phyloP scores from a whole-genome alignment of 495 filamentous ascomycete species.

The Penicillium dipodomyicola region DNA sequence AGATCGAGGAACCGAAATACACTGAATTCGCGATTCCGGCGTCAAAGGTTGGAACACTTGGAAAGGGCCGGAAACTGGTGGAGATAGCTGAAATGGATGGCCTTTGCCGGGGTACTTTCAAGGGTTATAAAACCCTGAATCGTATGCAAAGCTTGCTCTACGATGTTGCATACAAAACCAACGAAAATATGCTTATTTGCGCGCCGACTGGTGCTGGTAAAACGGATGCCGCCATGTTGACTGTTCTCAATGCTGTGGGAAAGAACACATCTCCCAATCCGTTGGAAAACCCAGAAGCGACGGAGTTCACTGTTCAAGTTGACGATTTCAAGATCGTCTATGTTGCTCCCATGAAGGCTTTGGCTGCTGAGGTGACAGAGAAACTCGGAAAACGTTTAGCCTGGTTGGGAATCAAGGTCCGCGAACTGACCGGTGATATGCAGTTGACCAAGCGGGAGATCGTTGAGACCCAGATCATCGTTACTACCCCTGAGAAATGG shows the following conservation, averaged over 20 bases:
- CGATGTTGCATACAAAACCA: constrained; percentile 91
- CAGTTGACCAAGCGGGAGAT: constrained; percentile 97
- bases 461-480: constrained; percentile 92
- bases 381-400: constrained; percentile 92
- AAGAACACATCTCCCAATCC: constrained; percentile 83
- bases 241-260: constrained; percentile 81
- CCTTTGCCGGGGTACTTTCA: constrained; percentile 86
- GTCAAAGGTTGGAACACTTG: constrained; percentile 70
- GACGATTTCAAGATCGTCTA: constrained; percentile 78
- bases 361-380: constrained; percentile 92
- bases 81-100: constrained; percentile 81
- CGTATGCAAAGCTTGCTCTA: constrained; percentile 98
- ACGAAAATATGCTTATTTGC: constrained; percentile 98
- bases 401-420: constrained; percentile 85
- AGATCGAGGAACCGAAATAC: constrained; percentile 66
- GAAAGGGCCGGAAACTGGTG: constrained; percentile 67
- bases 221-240: constrained; percentile 97
- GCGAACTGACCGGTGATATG: constrained; percentile 97
- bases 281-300: constrained; percentile 65
- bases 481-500: constrained; percentile 99
- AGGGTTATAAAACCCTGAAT: constrained; percentile 88
- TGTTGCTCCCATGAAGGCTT: constrained; percentile 69
- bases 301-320: constrained; percentile 70
- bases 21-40: constrained; percentile 88
- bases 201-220: constrained; percentile 98